Conservation (phyloP, 176 grass and related monocot genomes). For the Chrysopogon serrulatus region DNA sequence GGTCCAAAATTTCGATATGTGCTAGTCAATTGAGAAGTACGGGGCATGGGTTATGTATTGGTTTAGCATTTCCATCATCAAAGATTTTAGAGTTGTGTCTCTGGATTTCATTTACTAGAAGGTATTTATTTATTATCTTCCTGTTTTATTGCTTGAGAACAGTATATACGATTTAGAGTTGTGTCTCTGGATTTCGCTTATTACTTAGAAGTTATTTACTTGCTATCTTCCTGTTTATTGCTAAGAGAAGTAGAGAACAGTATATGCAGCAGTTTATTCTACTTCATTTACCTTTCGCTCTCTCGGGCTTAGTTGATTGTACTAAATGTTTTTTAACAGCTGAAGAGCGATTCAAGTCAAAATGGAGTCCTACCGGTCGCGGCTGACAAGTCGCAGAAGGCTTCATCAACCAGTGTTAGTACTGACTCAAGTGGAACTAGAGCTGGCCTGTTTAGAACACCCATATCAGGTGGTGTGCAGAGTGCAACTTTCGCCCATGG, state of each 20-base stretch:
- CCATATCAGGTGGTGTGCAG: conserved; percentile 96
- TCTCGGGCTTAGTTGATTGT: not conserved
- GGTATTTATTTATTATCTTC: not conserved
- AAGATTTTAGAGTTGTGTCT: not conserved
- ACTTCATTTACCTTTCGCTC: not conserved
- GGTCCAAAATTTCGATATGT: not conserved
- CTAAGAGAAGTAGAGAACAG: not conserved
- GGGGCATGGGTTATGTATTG: no score
- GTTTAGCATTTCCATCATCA: not conserved
- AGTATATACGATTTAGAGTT: no score
- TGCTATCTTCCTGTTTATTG: not conserved
- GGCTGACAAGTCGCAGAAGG: conserved; percentile 13
- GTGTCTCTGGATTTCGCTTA: not conserved
- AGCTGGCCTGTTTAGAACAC: conserved; percentile 91
- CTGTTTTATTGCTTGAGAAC: not conserved
- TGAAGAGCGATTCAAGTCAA: conserved; percentile 18
- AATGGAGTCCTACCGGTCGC: conserved; percentile 26
- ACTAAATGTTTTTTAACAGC: not conserved
- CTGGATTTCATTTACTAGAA: not conserved
- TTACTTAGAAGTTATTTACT: not conserved
- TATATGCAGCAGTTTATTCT: not conserved
- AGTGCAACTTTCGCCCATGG: conserved; percentile 88
- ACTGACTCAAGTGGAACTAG: conserved; percentile 58
- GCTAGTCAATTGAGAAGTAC: not conserved
- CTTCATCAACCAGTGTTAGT: not conserved